Conservation (phyloP, 2,329 filamentous ascomycete species). For the Pseudocercospora pini-densiflorae region DNA sequence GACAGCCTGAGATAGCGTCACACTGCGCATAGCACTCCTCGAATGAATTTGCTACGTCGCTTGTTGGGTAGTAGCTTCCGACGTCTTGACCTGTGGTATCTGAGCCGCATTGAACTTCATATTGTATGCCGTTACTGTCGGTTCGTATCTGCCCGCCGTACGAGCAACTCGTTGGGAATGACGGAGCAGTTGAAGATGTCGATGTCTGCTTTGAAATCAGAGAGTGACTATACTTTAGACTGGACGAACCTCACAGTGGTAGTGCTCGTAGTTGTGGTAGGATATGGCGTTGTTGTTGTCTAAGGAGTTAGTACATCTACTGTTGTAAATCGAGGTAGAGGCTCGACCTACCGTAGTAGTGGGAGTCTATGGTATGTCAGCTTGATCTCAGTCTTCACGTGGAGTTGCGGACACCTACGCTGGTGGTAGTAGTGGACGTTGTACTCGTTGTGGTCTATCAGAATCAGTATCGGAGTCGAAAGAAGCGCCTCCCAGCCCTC, state of each 20-base stretch:
- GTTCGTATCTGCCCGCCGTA: not conserved
- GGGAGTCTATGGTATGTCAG: no score
- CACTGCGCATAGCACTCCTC: not conserved
- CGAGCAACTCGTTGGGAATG: not conserved
- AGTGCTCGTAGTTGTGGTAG: not conserved
- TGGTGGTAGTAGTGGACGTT: no score
- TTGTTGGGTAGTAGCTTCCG: not conserved
- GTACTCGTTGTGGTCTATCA: no score
- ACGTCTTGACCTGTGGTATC: conserved; percentile 1
- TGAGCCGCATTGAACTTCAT: not conserved
- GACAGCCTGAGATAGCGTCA: not conserved
- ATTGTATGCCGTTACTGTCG: not conserved
- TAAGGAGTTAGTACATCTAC: no score
- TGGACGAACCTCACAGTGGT: not conserved
- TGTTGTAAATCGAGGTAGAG: no score
- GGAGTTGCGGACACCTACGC: no score
- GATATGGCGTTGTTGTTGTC: not conserved
- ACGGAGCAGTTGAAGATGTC: not conserved
- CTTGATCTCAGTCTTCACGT: no score
- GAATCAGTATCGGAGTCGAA: no score
- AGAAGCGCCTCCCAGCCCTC: no score
- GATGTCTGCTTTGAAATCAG: not conserved
- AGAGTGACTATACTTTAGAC: not conserved
- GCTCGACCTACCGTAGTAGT: no score
- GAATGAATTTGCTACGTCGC: not conserved